Evolutionary conservation across 1,284 basidiomycete species (phyloP).

Genomic region (Heimioporus punctisporus): DNA sequence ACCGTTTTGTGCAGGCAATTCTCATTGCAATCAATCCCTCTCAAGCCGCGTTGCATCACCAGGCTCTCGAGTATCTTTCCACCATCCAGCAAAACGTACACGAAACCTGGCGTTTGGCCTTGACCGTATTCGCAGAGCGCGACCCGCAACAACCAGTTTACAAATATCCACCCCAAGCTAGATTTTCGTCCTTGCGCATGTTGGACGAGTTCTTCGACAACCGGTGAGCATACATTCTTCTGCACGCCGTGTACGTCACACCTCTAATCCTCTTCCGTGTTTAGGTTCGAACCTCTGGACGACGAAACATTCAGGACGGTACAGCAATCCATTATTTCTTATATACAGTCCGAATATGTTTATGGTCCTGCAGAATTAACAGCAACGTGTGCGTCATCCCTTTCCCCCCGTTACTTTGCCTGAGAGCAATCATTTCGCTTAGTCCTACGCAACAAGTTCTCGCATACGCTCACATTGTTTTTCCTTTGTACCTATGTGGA

Average conservation of each 20-base stretch:
- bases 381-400: slow-evolving; percentile 63
- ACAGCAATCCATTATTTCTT: slow-evolving; percentile 69
- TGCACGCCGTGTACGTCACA: not conserved
- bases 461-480: slow-evolving; percentile 95
- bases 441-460: slow-evolving; percentile 97
- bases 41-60: slow-evolving; percentile 68
- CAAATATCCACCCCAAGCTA: slow-evolving; percentile 74
- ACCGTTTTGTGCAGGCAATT: slow-evolving; percentile 82
- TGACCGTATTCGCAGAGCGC: slow-evolving; percentile 72
- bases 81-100: slow-evolving; percentile 75
- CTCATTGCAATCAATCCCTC: slow-evolving; percentile 81
- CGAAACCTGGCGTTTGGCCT: slow-evolving; percentile 79
- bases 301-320: slow-evolving; percentile 69
- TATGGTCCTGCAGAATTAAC: slow-evolving; percentile 74
- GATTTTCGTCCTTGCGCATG: slow-evolving; percentile 87
- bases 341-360: slow-evolving; percentile 82
- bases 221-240: slow-evolving; percentile 54
- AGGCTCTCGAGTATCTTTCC: slow-evolving; percentile 83
- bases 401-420: not conserved
- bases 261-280: slow-evolving; percentile 6
- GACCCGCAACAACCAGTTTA: slow-evolving; percentile 51
- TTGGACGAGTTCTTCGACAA: slow-evolving; percentile 87
- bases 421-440: slow-evolving; percentile 8
- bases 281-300: slow-evolving; percentile 72
- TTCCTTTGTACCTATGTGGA: slow-evolving; percentile 91